Conservation (phyloP, 2,329 filamentous ascomycete genomes). For the Fusarium burgessii region DNA sequence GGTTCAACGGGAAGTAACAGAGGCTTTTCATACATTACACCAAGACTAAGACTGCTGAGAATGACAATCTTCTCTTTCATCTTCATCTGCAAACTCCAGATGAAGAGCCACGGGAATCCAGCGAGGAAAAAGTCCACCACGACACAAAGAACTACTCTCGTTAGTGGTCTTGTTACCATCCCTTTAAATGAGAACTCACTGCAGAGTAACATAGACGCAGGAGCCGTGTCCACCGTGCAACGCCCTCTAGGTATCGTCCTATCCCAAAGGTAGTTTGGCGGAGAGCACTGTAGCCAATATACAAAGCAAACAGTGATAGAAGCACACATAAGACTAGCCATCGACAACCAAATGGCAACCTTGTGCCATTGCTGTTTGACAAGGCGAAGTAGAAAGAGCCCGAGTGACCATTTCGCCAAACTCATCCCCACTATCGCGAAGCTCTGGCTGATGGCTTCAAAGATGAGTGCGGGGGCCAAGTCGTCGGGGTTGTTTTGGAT, state of each 20-base stretch:
- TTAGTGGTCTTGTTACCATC: not conserved
- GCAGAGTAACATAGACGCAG: conserved; percentile 39
- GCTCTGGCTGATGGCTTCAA: conserved; percentile 51
- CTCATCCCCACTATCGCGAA: conserved; percentile 56
- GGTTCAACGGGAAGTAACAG: accelerated
- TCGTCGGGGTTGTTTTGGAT: conserved; percentile 35
- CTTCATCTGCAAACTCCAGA: conserved; percentile 59
- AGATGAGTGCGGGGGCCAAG: conserved; percentile 45
- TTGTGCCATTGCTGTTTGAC: conserved; percentile 52
- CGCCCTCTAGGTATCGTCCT: conserved; percentile 29
- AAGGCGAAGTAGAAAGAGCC: conserved; percentile 55
- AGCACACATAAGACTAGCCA: conserved; percentile 39
- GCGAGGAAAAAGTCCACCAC: conserved; percentile 56
- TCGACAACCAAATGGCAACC: conserved; percentile 51
- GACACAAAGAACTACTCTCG: conserved; percentile 36
- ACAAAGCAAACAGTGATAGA: conserved; percentile 32
- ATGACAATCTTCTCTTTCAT: conserved; percentile 60
- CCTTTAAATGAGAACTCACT: conserved; percentile 8
- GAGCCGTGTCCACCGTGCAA: conserved; percentile 36
- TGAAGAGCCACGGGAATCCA: conserved; percentile 58
- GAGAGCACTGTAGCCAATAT: conserved; percentile 37
- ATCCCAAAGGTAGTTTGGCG: conserved; percentile 38
- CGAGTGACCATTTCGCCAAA: conserved; percentile 54
- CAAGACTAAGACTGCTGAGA: conserved; percentile 56
- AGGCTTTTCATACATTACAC: conserved; percentile 51